Base-by-base conservation (phyloP, 2,329 filamentous ascomycete species). In the Beauveria australis region DNA sequence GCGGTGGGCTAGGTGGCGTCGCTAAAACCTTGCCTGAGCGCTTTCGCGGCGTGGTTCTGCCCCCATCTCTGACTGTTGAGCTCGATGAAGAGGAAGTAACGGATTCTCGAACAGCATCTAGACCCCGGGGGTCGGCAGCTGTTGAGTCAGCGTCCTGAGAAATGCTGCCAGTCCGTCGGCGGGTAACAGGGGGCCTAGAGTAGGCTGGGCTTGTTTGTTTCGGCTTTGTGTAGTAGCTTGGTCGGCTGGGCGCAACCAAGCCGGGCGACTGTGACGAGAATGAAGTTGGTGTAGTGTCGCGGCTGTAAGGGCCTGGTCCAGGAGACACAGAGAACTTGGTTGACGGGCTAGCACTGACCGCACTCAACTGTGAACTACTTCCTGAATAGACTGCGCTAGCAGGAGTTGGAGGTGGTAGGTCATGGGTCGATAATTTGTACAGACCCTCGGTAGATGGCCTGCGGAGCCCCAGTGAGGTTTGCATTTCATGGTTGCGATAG, bases 281-380 rank as follows among this genome's bases (percentile, higher is more conserved):
- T 10, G 89, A 92, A 5, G 88, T 91, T 7, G 89, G 89, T 3
- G 89, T 92, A 1, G 89, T 91, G 62, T 89, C 88, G 64, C 89
- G 81, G 69, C 89, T 92, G 72, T 91, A 92, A 5, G 84, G 76
- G 2, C 87, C 84, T 12, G 87, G 84, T 1, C 83, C 82, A 1
- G 85, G 85, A 0, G 89, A 92, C 60, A 85, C 89, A 1, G 88
- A 90, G 67, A 89, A 91, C 63, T 86, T 79, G 1, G 89, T 91
- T 4, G 89, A 92, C 43, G 89, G 88, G 62, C 88, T 91, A 26
- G 79, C 84, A 63, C 88, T 91, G 58, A 86, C 79, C 3, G 79
- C 81, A 71, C 82, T 83, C 47, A 78, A 61, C 63, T 81, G 78
- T 64, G 80, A 84, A 68, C 80, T 82, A 19, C 76, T 79, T 47